These are phyloP conservation scores for Fusarium incarnatum DNA, from an alignment of 2,329 filamentous ascomycete species.

Conservation along the genomic window DNA sequence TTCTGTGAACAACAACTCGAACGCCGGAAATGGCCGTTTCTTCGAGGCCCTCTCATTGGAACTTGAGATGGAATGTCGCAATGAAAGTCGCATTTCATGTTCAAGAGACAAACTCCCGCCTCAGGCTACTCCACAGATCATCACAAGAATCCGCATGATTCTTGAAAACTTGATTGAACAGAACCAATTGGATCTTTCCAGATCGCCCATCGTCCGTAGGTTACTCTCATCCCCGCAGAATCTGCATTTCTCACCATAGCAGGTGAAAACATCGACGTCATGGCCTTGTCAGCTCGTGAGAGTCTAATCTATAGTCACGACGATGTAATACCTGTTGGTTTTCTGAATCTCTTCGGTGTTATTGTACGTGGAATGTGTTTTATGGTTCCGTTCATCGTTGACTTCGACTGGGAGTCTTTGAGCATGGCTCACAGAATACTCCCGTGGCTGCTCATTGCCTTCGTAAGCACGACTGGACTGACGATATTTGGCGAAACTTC, in stretches of 20 bases:
- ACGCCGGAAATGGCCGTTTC: background rate
- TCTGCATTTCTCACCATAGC: background rate
- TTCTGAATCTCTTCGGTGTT: background rate
- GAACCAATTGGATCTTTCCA: background rate
- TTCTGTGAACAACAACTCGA: background rate
- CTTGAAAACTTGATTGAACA: background rate
- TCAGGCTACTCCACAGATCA: background rate
- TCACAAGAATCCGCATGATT: background rate
- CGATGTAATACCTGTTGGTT: background rate
- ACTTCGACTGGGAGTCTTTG: background rate
- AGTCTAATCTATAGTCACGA: background rate
- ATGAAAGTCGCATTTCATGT: background rate
- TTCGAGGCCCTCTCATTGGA: background rate
- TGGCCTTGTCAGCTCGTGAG: background rate
- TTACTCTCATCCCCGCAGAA: background rate
- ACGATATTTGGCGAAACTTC: background rate
- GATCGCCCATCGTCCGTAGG: background rate
- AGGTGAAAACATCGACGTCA: constrained; percentile 2
- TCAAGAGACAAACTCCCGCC: background rate
- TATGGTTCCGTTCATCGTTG: background rate
- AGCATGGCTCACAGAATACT: fast-evolving
- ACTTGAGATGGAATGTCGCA: background rate
- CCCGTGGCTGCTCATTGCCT: background rate
- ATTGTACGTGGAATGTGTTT: background rate
- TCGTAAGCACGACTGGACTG: background rate